Base-by-base conservation (phyloP, 2,329 filamentous ascomycete species). In the Aspergillus fructus region DNA sequence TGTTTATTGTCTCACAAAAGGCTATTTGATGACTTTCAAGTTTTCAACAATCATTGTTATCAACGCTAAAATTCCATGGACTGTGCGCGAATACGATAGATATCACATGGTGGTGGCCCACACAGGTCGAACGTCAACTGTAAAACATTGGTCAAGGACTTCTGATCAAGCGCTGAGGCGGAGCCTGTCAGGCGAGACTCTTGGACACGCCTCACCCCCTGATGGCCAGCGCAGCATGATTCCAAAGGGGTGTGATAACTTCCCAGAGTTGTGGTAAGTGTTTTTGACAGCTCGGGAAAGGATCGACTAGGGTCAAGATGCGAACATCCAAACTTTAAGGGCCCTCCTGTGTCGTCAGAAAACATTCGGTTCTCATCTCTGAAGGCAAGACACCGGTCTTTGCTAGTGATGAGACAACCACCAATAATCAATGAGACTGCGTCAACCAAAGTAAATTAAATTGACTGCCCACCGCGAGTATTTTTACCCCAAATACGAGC, bases 221-320 rank as follows among this genome's bases (percentile, higher is more conserved):
- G 50, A 19, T 23, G 33, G n/a, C 30, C 53, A n/a, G 49, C 54
- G 48, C 50, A 47, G 46, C 46, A 53, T 50, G 39, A 37, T 3
- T 34, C 19, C 39, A 45, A 30, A 46, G 45, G 42, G 37, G 46
- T 33, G 59, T 33, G 59, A 53, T 53, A 53, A 30, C 43, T 40
- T 49, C 8, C 27, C 27, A n/a, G 9, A 48, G 9, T 13, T 34
- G 45, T 45, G 45, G 45, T 46, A 39, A 53, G 52, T 57, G 58
- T 49, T 51, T 55, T n/a, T 55, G 58, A 62, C 58, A 47, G 56
- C 58, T 51, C 59, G 43, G 60, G 60, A 43, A 59, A 61, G 59
- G 62, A 64, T 64, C 60, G 53, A 40, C 62, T 57, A 61, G 61
- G 59, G 58, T 62, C 60, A n/a, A 40, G 33, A 49, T 40, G 19